Base-by-base conservation (phyloP, 1,139 yeast genomes). In the Meyerozyma athensensis region DNA sequence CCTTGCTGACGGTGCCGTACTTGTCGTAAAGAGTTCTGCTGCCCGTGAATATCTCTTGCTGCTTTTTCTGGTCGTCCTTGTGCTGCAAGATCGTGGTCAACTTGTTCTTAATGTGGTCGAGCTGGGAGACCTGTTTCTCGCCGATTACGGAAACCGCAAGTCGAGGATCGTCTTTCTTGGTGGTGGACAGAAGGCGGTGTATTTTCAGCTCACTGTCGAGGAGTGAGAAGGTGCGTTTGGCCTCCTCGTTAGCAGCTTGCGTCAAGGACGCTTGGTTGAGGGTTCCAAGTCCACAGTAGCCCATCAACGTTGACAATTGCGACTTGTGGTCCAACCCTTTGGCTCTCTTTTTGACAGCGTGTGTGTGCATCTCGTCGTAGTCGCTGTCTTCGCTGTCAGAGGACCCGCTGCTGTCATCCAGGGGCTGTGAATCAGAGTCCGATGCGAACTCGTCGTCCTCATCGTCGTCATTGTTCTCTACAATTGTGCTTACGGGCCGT, bases 1-100 rank as follows among this genome's bases (percentile, higher is more conserved):
- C 78, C 44, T 83, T 90, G 52, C 79, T 87, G 46, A 90, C 81
- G 35, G 75, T 69, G 20, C 96, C 96, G 55, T 87, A 87, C 49
- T 86, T 77, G 40, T 83, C 82, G 24, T 43, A 53, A 5, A 61
- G 51, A 1, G 68, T 56, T 34, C 61, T 65, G 32, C 59, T 61
- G 13, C 41, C 40, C 12, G 45, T 41, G 5, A 37, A 19, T 12
- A 40, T 36, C 36, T 41, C 35, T 34, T 48, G 56, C 17, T 53
- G 54, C 19, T 54, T 48, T 18, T 23, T 41, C 36, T 32, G 43
- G 24, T 41, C 51, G 48, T 30, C 53, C 49, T 39, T 48, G 45
- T 43, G 47, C 44, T 47, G 56, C 42, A 40, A 50, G 43, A 43
- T 55, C 45, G 43, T 49, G 47, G 44, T 53, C 50, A 54, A 71